phyloP scores from a whole-genome alignment of 169 alveolate species.

The Miamiensis avidus region DNA sequence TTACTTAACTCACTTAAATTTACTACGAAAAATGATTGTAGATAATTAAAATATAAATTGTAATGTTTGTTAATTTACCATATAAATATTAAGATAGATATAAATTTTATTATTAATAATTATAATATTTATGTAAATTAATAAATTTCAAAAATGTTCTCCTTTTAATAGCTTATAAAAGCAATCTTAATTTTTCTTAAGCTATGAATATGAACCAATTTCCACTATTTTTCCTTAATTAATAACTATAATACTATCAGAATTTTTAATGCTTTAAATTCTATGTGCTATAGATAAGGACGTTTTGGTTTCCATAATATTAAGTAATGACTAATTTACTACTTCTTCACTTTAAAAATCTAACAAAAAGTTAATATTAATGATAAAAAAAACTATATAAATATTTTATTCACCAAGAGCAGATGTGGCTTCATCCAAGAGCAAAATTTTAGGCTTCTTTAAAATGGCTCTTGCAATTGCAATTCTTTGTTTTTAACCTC shows the following conservation, averaged over 20 bases:
- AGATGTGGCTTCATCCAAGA: conserved; percentile 77
- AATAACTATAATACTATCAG: conserved; percentile 59
- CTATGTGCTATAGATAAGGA: conserved; percentile 72
- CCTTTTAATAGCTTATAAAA: too few species aligned
- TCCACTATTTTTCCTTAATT: conserved; percentile 57
- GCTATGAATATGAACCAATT: conserved; percentile 60
- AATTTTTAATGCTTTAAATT: conserved; percentile 64
- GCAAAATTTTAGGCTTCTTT: conserved; percentile 57
- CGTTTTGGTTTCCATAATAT: conserved; percentile 51
- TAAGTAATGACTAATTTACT: conserved; percentile 61
- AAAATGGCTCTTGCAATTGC: conserved; percentile 76
- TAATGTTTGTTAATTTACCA: too few species aligned
- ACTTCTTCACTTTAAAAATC: conserved; percentile 58
- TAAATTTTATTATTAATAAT: too few species aligned
- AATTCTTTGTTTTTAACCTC: conserved; percentile 77
- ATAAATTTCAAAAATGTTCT: too few species aligned
- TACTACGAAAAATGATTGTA: too few species aligned
- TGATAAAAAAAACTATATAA: too few species aligned
- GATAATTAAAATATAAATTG: too few species aligned
- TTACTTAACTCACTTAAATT: too few species aligned
- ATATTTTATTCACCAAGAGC: too few species aligned
- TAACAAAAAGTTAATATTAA: too few species aligned
- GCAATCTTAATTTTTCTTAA: conserved; percentile 35
- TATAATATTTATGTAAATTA: too few species aligned
- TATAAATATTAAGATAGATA: too few species aligned